Evolutionary conservation across 1,284 basidiomycete species (phyloP), one percentile per base, ranked within the genome.

Genomic region (Microbotryum scabiosae): DNA sequence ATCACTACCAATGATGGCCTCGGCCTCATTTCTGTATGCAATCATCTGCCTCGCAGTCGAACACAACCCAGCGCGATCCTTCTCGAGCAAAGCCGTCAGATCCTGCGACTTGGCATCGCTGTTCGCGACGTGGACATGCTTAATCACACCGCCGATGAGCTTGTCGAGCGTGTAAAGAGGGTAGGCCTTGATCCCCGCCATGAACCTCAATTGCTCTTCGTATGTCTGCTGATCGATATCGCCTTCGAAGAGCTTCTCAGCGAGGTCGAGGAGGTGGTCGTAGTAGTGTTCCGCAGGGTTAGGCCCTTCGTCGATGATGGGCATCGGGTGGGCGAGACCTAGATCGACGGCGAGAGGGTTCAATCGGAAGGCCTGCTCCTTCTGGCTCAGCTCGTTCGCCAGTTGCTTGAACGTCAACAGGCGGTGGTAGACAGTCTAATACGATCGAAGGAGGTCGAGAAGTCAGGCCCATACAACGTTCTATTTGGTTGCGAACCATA

Each of bases 181-280:
- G 70, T 84, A 77, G 71, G 92, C 91, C 80, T 90, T 88, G 68
- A 86, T 92, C 36, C 92, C 90, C 77, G 92, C 97, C 83, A 99
- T 96, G 84, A 91, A 94, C 64, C 96, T 79, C 81, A 96, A 85
- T 71, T 92, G 88, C 76, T 98, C 94, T 75, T 99, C 96, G 72
- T 90, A 97, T n/a, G 85, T 85, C 43, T 81, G 79, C 72, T 87
- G 87, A 75, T 97, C 94, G 64, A 97, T 80, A 71, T 97, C 93
- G 64, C 83, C 86, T 72, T 93, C 90, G 72, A 97, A 97, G 54
- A 94, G 76, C 78, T 90, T 90, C 76, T 96, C 92, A 72, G 87
- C 88, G 28, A 91, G 86, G 66, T 89, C 89, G 56, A 97, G 79
- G 53, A 94, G 79, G 73, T 94, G 92, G 75, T 84, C 81, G 77